Base-by-base conservation (phyloP, 163 green algal genomes). In the Scenedesmus sp. region DNA sequence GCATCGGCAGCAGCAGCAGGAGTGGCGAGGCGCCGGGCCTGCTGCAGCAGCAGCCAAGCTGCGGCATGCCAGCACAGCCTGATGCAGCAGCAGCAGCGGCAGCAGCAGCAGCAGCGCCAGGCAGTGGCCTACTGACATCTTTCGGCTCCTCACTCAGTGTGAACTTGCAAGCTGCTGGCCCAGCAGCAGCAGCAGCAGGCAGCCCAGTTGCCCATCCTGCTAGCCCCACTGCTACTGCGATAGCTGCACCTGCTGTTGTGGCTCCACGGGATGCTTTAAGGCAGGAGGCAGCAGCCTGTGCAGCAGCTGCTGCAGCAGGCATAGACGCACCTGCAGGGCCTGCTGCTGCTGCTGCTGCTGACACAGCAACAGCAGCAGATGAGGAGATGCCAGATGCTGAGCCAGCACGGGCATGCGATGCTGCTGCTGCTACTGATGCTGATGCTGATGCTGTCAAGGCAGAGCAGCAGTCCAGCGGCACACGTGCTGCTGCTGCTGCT, bases 101-200 rank as follows among this genome's bases (percentile, higher is more conserved):
- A 13, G 54, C 34, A 23, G 64, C 10, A 34, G 2, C 52, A 23
- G 64, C 10, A 34, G 2, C 52, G 70, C 70, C 70, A 52, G 70
- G 23, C 52, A 23, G 6, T 79, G 70, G 70, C 70, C 70, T 26
- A n/a, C 84, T 89, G 56, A 79, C 18, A 3, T 89, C 84, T 3
- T 89, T 62, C 62, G 62, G 13, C 26, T 89, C 84, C 15, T 89
- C 84, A 18, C 3, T 89, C 7, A 89, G 84, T 60, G 26, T 89
- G 12, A 81, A 81, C 34, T 9, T 82, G 26, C 34, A 18, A n/a
- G 62, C 60, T 52, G 62, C 4, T 54, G 62, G 18, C 34, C 62
- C 60, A 52, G 84, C 60, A 79, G 84, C 52, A 34, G n/a, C 84
- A 89, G 62, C 86, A 84, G 86, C 86, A 84, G 20, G 15, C 15